These are phyloP conservation scores for Stephania cephalantha DNA, from an alignment of 164 flowering plant genomes.

Conservation along the genomic window DNA sequence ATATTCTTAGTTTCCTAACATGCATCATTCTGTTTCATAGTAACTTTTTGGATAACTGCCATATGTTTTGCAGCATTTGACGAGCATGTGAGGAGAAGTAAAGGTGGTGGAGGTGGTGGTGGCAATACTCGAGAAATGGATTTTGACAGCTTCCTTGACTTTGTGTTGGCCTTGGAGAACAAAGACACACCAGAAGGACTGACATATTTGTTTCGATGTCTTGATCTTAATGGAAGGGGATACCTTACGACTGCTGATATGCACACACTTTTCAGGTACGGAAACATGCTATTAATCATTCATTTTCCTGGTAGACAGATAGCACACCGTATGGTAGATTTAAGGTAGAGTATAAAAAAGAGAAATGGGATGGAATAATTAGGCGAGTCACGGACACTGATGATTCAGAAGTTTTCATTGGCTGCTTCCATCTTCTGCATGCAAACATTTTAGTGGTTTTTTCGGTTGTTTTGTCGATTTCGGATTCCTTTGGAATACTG, in stretches of 20 bases:
- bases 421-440: no score
- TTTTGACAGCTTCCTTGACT: slow-evolving; percentile 90
- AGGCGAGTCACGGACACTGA: not conserved
- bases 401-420: not conserved
- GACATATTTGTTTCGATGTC: slow-evolving; percentile 86
- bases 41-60: not conserved
- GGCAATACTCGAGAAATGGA: slow-evolving; percentile 91
- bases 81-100: slow-evolving; percentile 93
- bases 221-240: slow-evolving; percentile 89
- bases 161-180: slow-evolving; percentile 90
- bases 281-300: not conserved
- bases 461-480: not conserved
- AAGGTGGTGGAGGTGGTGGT: slow-evolving; percentile 63
- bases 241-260: slow-evolving; percentile 90
- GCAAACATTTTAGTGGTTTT: not conserved
- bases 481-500: not conserved
- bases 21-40: not conserved
- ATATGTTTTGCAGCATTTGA: slow-evolving; percentile 57
- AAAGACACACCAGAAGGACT: slow-evolving; percentile 93
- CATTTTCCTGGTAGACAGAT: not conserved
- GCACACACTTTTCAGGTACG: slow-evolving; percentile 91
- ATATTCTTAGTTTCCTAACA: not conserved
- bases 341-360: not conserved
- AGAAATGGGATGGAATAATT: not conserved
- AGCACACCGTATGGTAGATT: not conserved